Base-by-base conservation (phyloP, 78 protist genomes). In the Diacronema lutheri region DNA sequence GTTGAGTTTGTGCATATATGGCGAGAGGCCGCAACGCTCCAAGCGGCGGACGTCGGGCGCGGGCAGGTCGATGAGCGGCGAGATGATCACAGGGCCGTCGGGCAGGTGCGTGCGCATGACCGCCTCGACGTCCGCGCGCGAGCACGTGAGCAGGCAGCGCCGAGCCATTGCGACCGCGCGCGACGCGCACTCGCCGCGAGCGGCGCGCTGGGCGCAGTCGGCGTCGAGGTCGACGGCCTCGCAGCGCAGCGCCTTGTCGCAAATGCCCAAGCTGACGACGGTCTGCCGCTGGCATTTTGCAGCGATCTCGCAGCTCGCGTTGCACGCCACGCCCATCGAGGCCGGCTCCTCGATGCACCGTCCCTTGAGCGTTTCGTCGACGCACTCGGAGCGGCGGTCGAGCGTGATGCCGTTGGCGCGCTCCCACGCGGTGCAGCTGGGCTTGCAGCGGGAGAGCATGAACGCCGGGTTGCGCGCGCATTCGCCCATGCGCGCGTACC, bases 381-480 rank as follows among this genome's bases (percentile, higher is more conserved):
- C 79, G 38, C 79, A 71, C 33, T 25, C 25, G 19, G 58, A 0
- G 16, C 41, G 25, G 35, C 55, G 79, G 35, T 71, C 79, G 21
- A 71, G 41, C 58, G 25, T 71, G 25, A 71, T 5, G 29, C 79
- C 79, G 37, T 61, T n/a, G 33, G 16, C 33, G 26, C 21, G 11
- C 66, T 61, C 66, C 66, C 66, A 61, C 35, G 29, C 66, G 33
- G 16, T 10, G 66, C 66, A 61, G 35, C 21, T 11, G 33, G 2
- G 7, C 3, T 11, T 10, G 71, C 71, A 71, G 11, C 55, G 41
- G 14, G n/a, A 2, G 12, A 71, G 79, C 79, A 71, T 71, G 58
- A 71, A 71, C 37, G 79, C 46, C 1, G 79, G 79, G 79, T 71
- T 71, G 33, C 79, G 55, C 31, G 57, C 11, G 79, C 79, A 71